A percentile compares a stretch with the other conserved stretches of the same genome.
These are phyloP conservation scores for Panus rudis DNA, from an alignment of 768 basidiomycete species.

Conservation along the genomic window DNA sequence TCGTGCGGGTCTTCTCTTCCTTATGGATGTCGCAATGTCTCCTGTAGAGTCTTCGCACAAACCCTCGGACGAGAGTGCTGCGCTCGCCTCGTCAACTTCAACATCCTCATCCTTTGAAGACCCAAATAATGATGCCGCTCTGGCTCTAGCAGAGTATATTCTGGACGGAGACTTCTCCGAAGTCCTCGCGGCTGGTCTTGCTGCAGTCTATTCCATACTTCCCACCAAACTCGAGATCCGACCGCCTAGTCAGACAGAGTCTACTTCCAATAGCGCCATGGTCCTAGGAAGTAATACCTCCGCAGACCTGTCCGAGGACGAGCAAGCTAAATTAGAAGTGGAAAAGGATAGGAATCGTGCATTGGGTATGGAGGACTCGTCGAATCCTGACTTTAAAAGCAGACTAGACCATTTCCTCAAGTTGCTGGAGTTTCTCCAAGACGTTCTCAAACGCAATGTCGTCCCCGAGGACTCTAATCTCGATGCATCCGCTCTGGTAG, in stretches of 20 bases:
- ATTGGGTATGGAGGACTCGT: slow-evolving; percentile 72
- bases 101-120: slow-evolving; percentile 35
- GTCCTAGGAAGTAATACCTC: slow-evolving; percentile 55
- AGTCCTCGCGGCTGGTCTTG: slow-evolving; percentile 86
- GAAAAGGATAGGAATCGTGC: slow-evolving; percentile 45
- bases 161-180: slow-evolving; percentile 98
- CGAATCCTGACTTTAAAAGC: slow-evolving; percentile 64
- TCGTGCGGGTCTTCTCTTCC: slow-evolving; percentile 83
- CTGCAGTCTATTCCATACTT: slow-evolving; percentile 87
- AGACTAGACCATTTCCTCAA: slow-evolving; percentile 87
- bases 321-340: slow-evolving; percentile 42
- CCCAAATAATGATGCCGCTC: slow-evolving; percentile 76
- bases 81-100: slow-evolving; percentile 22
- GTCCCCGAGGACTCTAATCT: slow-evolving; percentile 37
- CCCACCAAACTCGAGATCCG: slow-evolving; percentile 80
- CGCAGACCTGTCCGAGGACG: slow-evolving; percentile 42
- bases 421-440: slow-evolving; percentile 86
- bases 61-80: slow-evolving; percentile 19
- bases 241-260: slow-evolving; percentile 33
- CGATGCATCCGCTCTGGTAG: slow-evolving; percentile 62
- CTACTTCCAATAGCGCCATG: slow-evolving; percentile 49
- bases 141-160: slow-evolving; percentile 88
- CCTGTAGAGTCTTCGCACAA: slow-evolving; percentile 47
- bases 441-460: slow-evolving; percentile 69
- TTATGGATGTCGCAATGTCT: slow-evolving; percentile 96